Evolutionary conservation across 2,329 filamentous ascomycete genomes (phyloP), one percentile per base, ranked within the genome.

Genomic region (Fusarium sterilihyphosum): DNA sequence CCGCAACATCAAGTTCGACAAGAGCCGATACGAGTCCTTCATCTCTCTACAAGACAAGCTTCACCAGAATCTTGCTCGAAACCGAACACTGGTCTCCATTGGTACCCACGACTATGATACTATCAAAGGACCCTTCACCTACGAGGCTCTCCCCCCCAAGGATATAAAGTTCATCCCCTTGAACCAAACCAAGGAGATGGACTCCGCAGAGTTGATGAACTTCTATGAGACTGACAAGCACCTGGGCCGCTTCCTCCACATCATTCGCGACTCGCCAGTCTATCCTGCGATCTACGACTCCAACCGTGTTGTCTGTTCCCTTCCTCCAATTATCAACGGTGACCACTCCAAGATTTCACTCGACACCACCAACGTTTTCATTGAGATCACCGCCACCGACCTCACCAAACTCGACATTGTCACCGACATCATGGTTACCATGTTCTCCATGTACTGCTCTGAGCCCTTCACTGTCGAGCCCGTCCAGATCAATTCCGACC

Each of bases 21-120:
- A 96, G 86, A 94, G 92, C 77, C 90, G 93, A 76, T 99, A 99
- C 83, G 94, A 97, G 78, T 98, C 95, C 80, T 99, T 99, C 93
- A 99, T 99, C 82, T 90, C 92, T 65, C 89, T 99, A 54, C 96
- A 99, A 86, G 97, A 99, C 86, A 99, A 99, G 87, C 90, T 99
- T 54, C 96, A 99, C 86, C 93, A 96, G 82, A 99, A 99, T 81
- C 87, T 99, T 75, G 97, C 96, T 56, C 91, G 96, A 71, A 94
- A 98, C 84, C 88, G 96, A 79, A 98, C 96, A 2, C 86, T 99
- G 53, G 96, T 98, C n/a, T 93, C 96, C 29, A 98, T 99, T 81
- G 96, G 96, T 78, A 99, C 96, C 8, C 96, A 99, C 84, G 96
- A 99, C 82, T 87, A 98, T 73, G 95, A 98, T 81, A 98, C 94